Conservation (phyloP, 2,329 filamentous ascomycete genomes). For the Berkeleyomyces basicola region DNA sequence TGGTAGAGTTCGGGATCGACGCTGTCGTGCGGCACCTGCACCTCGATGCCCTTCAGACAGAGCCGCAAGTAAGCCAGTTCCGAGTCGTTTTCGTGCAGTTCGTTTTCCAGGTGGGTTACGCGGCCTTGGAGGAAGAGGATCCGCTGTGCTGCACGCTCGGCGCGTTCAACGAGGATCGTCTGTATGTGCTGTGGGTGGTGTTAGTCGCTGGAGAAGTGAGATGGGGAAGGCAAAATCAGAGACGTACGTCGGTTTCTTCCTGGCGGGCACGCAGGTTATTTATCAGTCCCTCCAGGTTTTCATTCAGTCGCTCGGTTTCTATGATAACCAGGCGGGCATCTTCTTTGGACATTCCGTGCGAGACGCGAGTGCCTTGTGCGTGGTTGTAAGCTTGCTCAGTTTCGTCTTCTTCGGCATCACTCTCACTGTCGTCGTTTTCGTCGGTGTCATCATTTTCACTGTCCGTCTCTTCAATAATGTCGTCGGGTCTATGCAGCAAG, state of each 20-base stretch:
- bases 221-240: neutral
- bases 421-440: neutral
- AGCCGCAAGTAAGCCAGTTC: constrained; percentile 46
- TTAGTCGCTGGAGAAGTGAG: constrained; percentile 17
- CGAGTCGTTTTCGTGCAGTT: constrained; percentile 39
- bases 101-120: constrained; percentile 40
- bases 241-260: constrained; percentile 38
- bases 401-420: neutral
- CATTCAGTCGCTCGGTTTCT: constrained; percentile 27
- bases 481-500: neutral
- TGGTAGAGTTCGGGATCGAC: constrained; percentile 39
- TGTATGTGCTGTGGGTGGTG: constrained; percentile 37
- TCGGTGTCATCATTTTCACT: constrained; percentile 1
- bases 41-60: constrained; percentile 44
- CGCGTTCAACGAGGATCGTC: constrained; percentile 38
- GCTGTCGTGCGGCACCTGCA: constrained; percentile 36
- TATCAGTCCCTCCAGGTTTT: constrained; percentile 33
- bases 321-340: constrained; percentile 17
- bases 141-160: constrained; percentile 39
- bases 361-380: neutral
- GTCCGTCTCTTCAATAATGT: neutral
- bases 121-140: constrained; percentile 44
- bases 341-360: constrained; percentile 14
- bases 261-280: constrained; percentile 35
- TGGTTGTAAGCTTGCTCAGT: neutral